phyloP scores from a whole-genome alignment of 441 rosid species.

The Gossypium aridum region DNA sequence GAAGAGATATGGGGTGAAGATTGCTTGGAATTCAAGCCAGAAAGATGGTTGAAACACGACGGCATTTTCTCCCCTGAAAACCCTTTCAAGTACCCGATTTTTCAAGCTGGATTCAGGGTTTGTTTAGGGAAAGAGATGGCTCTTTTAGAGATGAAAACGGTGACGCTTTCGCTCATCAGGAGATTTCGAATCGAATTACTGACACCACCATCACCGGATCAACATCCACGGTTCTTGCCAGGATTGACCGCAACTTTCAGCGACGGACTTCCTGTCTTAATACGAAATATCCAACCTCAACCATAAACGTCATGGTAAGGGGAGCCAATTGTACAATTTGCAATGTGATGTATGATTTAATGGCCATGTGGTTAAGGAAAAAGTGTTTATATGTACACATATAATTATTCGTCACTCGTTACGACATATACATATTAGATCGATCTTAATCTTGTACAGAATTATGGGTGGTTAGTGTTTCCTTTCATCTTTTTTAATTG shows the following conservation, averaged over 20 bases:
- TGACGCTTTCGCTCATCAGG: slow-evolving; percentile 31
- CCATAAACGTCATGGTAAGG: not conserved
- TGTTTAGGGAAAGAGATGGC: slow-evolving; percentile 38
- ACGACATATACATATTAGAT: not conserved
- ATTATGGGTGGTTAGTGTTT: not conserved
- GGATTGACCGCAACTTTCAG: slow-evolving; percentile 52
- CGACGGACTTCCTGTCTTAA: slow-evolving; percentile 40
- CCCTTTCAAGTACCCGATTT: slow-evolving; percentile 29
- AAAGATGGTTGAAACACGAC: slow-evolving; percentile 25
- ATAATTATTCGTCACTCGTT: not conserved
- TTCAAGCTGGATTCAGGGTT: slow-evolving; percentile 32
- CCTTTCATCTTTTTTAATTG: not conserved
- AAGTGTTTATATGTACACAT: not conserved
- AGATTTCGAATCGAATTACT: slow-evolving; percentile 24
- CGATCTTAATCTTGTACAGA: not conserved
- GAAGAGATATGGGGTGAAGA: slow-evolving; percentile 29
- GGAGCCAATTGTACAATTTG: not conserved
- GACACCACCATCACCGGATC: not conserved
- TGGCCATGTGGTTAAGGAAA: not conserved
- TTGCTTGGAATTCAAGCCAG: slow-evolving; percentile 29
- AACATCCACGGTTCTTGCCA: slow-evolving; percentile 33
- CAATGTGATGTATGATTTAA: not conserved
- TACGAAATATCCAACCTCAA: slow-evolving; percentile 7
- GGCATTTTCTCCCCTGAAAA: slow-evolving; percentile 20
- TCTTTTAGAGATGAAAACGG: slow-evolving; percentile 28